A percentile compares a stretch with the other conserved stretches of the same genome.
Conservation (phyloP, 1,139 yeast genomes). For the Arxiozyma telluris region DNA sequence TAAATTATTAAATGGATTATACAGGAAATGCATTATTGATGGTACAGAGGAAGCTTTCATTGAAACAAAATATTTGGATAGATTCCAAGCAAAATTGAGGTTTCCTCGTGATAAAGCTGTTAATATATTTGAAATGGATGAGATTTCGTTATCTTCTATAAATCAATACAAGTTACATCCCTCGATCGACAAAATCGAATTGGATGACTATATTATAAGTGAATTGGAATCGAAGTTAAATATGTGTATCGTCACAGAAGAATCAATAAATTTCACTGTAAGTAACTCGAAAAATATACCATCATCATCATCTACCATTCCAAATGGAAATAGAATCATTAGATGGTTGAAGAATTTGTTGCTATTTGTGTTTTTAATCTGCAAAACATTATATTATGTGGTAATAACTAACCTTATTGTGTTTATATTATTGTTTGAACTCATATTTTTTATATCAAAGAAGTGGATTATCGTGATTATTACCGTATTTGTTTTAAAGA, state of each 20-base stretch:
- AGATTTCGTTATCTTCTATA: conserved; percentile 11
- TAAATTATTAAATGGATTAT: conserved; percentile 10
- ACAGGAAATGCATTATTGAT: conserved; percentile 16
- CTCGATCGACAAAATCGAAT: not conserved
- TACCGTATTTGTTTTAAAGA: conserved; percentile 12
- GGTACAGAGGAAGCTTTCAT: conserved; percentile 18
- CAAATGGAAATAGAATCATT: not conserved
- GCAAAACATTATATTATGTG: conserved; percentile 3
- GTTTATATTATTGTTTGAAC: conserved; percentile 1
- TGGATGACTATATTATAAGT: conserved; percentile 1
- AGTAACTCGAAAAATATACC: not conserved
- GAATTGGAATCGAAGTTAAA: not conserved
- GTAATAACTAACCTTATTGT: conserved; percentile 2
- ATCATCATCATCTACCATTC: not conserved
- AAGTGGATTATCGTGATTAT: not conserved
- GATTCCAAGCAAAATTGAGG: conserved; percentile 6
- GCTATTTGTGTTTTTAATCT: not conserved
- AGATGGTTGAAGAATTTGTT: not conserved
- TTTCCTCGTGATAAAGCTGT: conserved; percentile 3
- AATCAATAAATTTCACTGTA: not conserved
- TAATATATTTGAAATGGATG: not conserved
- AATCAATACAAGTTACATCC: not conserved
- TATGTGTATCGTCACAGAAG: not conserved
- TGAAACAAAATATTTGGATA: conserved; percentile 12
- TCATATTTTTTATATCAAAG: not conserved